Evolutionary conservation across 768 basidiomycete genomes (phyloP), one percentile per base, ranked within the genome.

Genomic region (Sarcomyxa edulis): DNA sequence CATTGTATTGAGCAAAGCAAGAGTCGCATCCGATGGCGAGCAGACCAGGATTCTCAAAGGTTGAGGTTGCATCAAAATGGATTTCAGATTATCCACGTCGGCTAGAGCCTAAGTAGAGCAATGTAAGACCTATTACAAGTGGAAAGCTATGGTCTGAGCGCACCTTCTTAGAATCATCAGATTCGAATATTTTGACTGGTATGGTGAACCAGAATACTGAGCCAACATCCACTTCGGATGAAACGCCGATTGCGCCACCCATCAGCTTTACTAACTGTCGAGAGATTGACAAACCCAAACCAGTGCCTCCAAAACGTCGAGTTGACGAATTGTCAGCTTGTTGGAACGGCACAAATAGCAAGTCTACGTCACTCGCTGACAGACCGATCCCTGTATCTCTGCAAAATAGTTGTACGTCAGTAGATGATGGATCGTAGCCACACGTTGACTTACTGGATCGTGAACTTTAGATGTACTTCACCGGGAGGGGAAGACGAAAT

Each of bases 251-350:
- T 4, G 71, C 75, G 15, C 84, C 84, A 14, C 79, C 77, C 74
- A 85, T 80, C n/a, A 84, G 68, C 49, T 81, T 81, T 32, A 84
- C 82, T 23, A 87, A 61, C 47, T 84, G 79, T 10, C 81, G 72
- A 6, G 81, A 84, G 46, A 87, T 87, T 5, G 80, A 83, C 16
- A 85, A 59, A 14, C 84, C 84, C 7, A 87, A 56, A 7, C 84
- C 84, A n/a, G 84, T 85, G 2, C 84, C 84, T 32, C 84, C 84
- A 50, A 83, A 86, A 6, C 77, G 71, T 19, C 84, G 75, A 6
- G 84, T 85, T 1, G 81, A 83, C 0, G 83, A 84, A 46, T 81
- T 84, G 63, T 85, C 84, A 7, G 82, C 83, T 58, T 87, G 84
- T 46, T 81, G 80, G 48, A 87, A 87, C 7, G 84, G 84, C 14